Percentiles rank a stretch among this genome's conserved stretches.
phyloP scores from a whole-genome alignment of 73 alveolate species.

The Uronychia setigera region DNA sequence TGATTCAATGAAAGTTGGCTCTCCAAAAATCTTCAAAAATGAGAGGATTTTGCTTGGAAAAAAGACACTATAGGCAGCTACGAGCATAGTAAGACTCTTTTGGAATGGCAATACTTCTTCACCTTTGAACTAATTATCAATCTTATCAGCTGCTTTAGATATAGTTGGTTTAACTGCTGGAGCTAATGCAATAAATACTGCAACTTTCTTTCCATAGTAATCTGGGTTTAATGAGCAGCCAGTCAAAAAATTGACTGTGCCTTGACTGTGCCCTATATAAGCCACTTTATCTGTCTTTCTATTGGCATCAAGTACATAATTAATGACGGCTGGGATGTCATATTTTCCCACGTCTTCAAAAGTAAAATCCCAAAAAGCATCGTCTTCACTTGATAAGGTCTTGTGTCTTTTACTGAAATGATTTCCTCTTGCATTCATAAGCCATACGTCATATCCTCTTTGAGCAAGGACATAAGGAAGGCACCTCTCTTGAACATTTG shows the following conservation, averaged over 20 bases:
- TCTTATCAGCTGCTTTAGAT: neutral
- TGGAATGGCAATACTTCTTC: neutral
- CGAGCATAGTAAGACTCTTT: neutral
- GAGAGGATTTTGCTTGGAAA: neutral
- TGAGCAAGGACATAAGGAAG: conserved; percentile 77
- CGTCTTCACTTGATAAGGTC: conserved; percentile 51
- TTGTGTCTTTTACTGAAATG: conserved; percentile 64
- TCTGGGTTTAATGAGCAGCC: neutral
- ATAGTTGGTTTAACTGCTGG: conserved; percentile 25
- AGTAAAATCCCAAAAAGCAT: conserved; percentile 86
- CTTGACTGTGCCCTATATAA: conserved; percentile 94
- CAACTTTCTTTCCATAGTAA: conserved; percentile 9
- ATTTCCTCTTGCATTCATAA: conserved; percentile 90
- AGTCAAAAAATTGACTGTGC: conserved; percentile 69
- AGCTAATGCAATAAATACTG: conserved; percentile 30
- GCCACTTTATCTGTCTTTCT: conserved; percentile 69
- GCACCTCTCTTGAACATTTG: conserved; percentile 82
- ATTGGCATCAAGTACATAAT: conserved; percentile 49
- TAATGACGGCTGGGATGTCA: conserved; percentile 87
- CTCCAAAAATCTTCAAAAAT: neutral
- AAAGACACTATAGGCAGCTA: neutral
- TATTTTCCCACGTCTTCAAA: conserved; percentile 84
- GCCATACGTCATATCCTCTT: conserved; percentile 96
- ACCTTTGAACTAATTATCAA: neutral
- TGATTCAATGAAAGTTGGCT: neutral